Percentiles rank a stretch among this genome's conserved stretches.
Evolutionary conservation across 495 filamentous ascomycete species (phyloP).

Genomic region (Aspergillus carlsbadensis): DNA sequence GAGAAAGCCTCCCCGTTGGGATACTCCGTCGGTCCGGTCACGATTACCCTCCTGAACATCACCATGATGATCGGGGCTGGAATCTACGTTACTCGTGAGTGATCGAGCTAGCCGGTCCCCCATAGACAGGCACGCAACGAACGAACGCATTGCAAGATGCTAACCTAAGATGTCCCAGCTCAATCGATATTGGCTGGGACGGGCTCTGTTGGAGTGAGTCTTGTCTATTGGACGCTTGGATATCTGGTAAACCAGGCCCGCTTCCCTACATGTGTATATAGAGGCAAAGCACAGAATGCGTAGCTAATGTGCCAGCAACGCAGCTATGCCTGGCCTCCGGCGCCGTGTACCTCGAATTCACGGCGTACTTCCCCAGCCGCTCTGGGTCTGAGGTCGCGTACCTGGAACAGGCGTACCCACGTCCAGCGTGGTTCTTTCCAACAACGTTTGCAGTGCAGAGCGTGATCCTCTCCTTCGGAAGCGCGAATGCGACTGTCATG

Average conservation of each 20-base stretch:
- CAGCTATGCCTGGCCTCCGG: not conserved
- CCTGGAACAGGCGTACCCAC: conserved; percentile 61
- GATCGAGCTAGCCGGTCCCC: not conserved
- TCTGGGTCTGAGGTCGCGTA: conserved; percentile 65
- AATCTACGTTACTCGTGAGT: conserved; percentile 62
- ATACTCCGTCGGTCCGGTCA: conserved; percentile 54
- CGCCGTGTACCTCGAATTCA: conserved; percentile 56
- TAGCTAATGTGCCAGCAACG: too few species aligned
- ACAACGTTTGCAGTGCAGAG: conserved; percentile 58
- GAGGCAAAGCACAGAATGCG: too few species aligned
- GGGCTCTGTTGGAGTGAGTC: conserved; percentile 56
- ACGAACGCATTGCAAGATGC: too few species aligned
- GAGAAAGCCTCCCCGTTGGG: conserved; percentile 58
- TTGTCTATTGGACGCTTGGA: conserved; percentile 64
- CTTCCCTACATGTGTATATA: too few species aligned
- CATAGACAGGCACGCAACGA: too few species aligned
- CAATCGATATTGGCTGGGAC: conserved; percentile 56
- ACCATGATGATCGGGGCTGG: conserved; percentile 67
- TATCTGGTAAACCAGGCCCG: conserved; percentile 54
- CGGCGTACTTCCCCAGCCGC: conserved; percentile 63
- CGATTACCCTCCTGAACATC: conserved; percentile 59
- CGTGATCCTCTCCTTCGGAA: conserved; percentile 59
- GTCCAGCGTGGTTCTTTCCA: conserved; percentile 60
- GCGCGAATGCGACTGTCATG: conserved; percentile 54
- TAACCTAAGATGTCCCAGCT: conserved; percentile 29